phyloP scores from a whole-genome alignment of 805 yeast species.

The Nakazawaea populi region DNA sequence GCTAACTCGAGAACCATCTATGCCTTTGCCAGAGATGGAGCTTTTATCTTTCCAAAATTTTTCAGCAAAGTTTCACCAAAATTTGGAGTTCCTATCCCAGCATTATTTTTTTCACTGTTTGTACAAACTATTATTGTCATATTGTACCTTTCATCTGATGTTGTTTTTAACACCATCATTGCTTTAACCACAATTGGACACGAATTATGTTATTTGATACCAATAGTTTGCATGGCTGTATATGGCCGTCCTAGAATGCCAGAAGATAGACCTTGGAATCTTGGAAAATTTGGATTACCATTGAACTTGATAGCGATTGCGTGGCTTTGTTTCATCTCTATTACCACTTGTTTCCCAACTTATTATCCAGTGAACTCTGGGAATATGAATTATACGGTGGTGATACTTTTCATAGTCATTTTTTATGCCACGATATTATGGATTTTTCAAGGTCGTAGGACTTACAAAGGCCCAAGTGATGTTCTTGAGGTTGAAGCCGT shows the following conservation, averaged over 20 bases:
- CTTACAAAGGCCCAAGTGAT: constrained; percentile 21
- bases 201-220: constrained; percentile 25
- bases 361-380: constrained; percentile 17
- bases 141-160: constrained; percentile 23
- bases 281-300: constrained; percentile 17
- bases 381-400: constrained; percentile 23
- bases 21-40: constrained; percentile 29
- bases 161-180: constrained; percentile 27
- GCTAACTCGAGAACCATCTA: constrained; percentile 27
- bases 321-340: constrained; percentile 19
- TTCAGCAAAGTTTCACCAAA: constrained; percentile 20
- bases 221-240: constrained; percentile 20
- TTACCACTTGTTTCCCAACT: constrained; percentile 21
- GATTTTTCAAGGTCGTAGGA: constrained; percentile 20
- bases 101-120: constrained; percentile 19
- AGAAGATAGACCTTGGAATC: constrained; percentile 19
- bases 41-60: constrained; percentile 24
- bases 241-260: constrained; percentile 18
- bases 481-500: constrained; percentile 2
- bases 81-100: constrained; percentile 24
- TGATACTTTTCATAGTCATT: constrained; percentile 18
- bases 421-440: constrained; percentile 18
- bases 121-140: constrained; percentile 22
- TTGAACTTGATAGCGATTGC: constrained; percentile 15
- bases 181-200: constrained; percentile 26